Evolutionary conservation across 2,329 filamentous ascomycete genomes (phyloP), one percentile per base, ranked within the genome.

Genomic region (Scedosporium apiospermum): DNA sequence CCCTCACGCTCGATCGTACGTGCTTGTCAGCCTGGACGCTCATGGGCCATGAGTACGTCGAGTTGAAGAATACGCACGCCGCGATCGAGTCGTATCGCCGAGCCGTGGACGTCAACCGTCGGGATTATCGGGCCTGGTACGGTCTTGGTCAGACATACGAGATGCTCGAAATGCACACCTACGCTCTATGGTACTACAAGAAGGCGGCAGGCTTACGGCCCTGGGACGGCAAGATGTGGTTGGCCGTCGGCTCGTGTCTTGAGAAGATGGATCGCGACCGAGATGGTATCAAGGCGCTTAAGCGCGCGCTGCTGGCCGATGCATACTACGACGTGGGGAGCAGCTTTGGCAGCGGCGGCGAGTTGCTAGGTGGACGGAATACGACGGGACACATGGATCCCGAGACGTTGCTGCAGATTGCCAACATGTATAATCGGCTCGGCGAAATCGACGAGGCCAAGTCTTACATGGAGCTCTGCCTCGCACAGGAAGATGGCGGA

Each of bases 221-320:
- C 0, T 97, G 93, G 81, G 95, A 99, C 68, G 91, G 93, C 0
- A 98, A 98, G 75, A 96, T 99, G 90, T 99, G 95, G 95, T 89
- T 95, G 78, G 95, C 95, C 0, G 92, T 99, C 4, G 95, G 91
- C 9, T 90, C 90, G 41, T 97, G 93, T 72, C 87, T 96, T 66
- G 89, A 93, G 65, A 93, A 93, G 72, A 96, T 97, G 82, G 88
- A 88, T 61, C 87, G 93, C 62, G 81, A 91, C 60, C 83, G 87
- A n/a, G 93, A 97, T 68, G 93, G 91, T 34, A 97, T 99, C 74
- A 95, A 96, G 70, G 91, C 95, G 0, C 86, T 96, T 68, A 99
- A 99, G 72, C 88, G 95, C 44, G 95, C 95, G 0, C 78, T 99
- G 6, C 84, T 95, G 1, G 92, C 93, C 1, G 92, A 96, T 62